These are phyloP conservation scores for Ascochyta pisi DNA, from an alignment of 2,329 filamentous ascomycete species.

Conservation along the genomic window DNA sequence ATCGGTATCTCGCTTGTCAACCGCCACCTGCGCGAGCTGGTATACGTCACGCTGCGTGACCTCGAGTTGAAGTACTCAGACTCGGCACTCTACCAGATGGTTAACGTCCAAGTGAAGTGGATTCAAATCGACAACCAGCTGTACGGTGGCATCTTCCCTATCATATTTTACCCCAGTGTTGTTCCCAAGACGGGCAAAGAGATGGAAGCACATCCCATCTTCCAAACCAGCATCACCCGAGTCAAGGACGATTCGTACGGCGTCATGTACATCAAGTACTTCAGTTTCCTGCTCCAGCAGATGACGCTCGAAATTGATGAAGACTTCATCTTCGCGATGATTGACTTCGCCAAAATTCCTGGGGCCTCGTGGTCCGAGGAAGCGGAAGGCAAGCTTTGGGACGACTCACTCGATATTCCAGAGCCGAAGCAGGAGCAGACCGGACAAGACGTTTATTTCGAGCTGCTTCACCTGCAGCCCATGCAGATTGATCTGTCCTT, in stretches of 20 bases:
- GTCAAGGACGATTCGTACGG: slow-evolving; percentile 99
- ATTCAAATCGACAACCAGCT: slow-evolving; percentile 99
- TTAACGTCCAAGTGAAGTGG: slow-evolving; percentile 94
- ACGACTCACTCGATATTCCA: slow-evolving; percentile 88
- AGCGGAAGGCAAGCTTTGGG: slow-evolving; percentile 84
- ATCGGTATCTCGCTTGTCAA: slow-evolving; percentile 95
- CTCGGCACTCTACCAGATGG: slow-evolving; percentile 89
- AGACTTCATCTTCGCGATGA: slow-evolving; percentile 94
- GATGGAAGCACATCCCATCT: slow-evolving; percentile 92
- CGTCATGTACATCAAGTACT: slow-evolving; percentile 98
- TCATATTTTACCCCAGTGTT: slow-evolving; percentile 95
- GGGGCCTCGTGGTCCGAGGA: slow-evolving; percentile 87
- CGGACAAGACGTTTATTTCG: slow-evolving; percentile 96
- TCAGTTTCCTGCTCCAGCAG: slow-evolving; percentile 89
- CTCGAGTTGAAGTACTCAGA: slow-evolving; percentile 91
- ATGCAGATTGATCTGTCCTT: slow-evolving; percentile 98
- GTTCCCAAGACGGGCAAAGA: slow-evolving; percentile 97
- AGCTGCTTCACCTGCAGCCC: slow-evolving; percentile 93
- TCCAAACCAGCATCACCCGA: slow-evolving; percentile 88
- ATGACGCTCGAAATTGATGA: slow-evolving; percentile 99
- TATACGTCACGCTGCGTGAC: slow-evolving; percentile 91
- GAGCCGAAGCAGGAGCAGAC: slow-evolving; percentile 85
- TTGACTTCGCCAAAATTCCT: slow-evolving; percentile 93
- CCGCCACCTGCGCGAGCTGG: slow-evolving; percentile 85
- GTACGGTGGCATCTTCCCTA: slow-evolving; percentile 97